Conservation (phyloP, 2,329 filamentous ascomycete species). For the Microdochium trichocladiopsis region DNA sequence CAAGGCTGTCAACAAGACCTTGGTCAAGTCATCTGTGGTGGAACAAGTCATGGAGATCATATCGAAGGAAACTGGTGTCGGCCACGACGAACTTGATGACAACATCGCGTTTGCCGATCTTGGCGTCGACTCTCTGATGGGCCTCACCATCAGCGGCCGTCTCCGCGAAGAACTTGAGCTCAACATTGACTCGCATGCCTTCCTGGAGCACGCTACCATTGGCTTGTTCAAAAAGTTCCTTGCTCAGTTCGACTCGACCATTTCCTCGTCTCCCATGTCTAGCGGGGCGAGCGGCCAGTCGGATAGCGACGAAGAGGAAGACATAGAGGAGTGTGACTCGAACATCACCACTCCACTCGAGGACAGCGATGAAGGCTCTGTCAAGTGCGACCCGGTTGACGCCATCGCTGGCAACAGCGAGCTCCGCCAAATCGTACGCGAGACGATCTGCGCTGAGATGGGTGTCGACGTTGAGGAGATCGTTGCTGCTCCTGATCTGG, state of each 20-base stretch:
- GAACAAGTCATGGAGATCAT: constrained; percentile 43
- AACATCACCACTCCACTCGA: constrained; percentile 46
- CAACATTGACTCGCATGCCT: constrained; percentile 43
- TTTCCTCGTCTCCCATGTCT: constrained; percentile 17
- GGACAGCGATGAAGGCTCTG: constrained; percentile 40
- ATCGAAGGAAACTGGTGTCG: constrained; percentile 48
- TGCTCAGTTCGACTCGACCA: constrained; percentile 22
- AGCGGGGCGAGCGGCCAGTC: constrained; percentile 22
- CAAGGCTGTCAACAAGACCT: constrained; percentile 40
- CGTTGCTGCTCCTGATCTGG: constrained; percentile 43
- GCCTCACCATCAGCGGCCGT: constrained; percentile 47
- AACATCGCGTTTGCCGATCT: constrained; percentile 49
- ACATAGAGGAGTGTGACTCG: constrained; percentile 35
- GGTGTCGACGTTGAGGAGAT: constrained; percentile 62
- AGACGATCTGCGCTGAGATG: constrained; percentile 65
- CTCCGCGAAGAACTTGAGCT: constrained; percentile 52
- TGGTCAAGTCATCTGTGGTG: constrained; percentile 35
- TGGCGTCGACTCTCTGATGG: constrained; percentile 56
- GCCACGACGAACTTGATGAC: constrained; percentile 46
- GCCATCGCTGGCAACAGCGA: constrained; percentile 30
- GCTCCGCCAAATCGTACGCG: constrained; percentile 47
- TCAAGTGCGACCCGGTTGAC: constrained; percentile 29
- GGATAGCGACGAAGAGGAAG: constrained; percentile 34
- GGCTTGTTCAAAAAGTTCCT: constrained; percentile 42
- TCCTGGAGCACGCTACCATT: constrained; percentile 47